Base-by-base conservation (phyloP, 805 yeast species). In the Maudiozyma serrabonitensis region DNA sequence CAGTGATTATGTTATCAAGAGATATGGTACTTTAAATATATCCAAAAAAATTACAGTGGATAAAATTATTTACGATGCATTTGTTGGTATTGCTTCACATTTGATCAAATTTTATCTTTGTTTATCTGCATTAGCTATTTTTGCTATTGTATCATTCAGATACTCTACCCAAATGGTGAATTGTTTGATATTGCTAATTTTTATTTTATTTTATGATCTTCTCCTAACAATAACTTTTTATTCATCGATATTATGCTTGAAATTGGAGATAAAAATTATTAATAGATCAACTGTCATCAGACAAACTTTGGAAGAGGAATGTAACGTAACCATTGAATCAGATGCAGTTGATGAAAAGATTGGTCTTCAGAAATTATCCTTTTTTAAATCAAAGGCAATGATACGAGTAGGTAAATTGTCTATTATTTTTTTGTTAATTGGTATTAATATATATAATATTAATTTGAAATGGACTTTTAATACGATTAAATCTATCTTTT, bases 231-330 rank as follows among this genome's bases (percentile, higher is more conserved):
- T 80, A 59, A 87, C 96, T 0, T 89, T 89, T 66, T 90, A 76
- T 66, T 74, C 95, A 8, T 87, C 96, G 2, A 79, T 87, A 47
- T 76, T 91, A 57, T 81, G 95, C 2, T 75, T 91, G 65, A 91
- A 91, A 69, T 81, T 91, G 46, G 96, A 93, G 68, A 87, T 91
- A 64, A 80, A 79, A 63, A 75, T 86, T 52, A 93, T 93, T 48
- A 87, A 90, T 68, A 80, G 88, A 55, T 83, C 88, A 41, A 80
- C 87, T 50, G 78, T 80, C 47, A 77, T 89, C 62, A 81, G 83
- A 61, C 80, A 79, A 52, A 88, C 87, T 23, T 73, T 91, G 55
- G 93, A 90, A 70, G 99, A 93, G 64, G 99, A 93, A 60, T 97
- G 98, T 15, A 77, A 90, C 34, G 75, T 84, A 42, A 78, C 79